A percentile compares a stretch with the other conserved stretches of the same genome.
Conservation (phyloP, 2,329 filamentous ascomycete genomes). For the Colletotrichum lini region DNA sequence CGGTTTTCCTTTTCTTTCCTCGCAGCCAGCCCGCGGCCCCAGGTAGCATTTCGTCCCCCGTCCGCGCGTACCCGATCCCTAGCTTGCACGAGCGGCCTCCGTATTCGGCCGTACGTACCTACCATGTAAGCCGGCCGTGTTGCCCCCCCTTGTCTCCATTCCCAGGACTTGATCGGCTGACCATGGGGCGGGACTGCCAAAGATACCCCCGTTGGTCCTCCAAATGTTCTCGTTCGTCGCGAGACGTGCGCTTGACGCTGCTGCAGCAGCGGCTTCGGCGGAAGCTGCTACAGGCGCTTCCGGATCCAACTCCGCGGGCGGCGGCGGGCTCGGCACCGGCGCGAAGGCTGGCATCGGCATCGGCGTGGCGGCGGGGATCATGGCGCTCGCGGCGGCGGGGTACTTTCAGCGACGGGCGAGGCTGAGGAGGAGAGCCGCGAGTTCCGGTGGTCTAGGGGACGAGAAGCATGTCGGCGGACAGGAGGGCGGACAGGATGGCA, state of each 20-base stretch:
- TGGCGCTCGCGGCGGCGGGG: slow-evolving; percentile 16
- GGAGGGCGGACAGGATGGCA: background rate
- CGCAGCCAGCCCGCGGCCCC: too few species aligned
- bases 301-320: background rate
- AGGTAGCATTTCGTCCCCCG: too few species aligned
- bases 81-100: slow-evolving; percentile 12
- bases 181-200: background rate
- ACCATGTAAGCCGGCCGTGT: background rate
- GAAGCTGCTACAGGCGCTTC: background rate
- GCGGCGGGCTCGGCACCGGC: slow-evolving; percentile 24
- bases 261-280: background rate
- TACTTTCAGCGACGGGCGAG: slow-evolving; percentile 20
- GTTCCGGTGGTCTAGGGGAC: background rate
- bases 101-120: background rate
- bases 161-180: background rate
- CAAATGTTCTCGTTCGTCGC: background rate
- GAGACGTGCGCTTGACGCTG: background rate
- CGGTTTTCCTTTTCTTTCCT: background rate
- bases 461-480: background rate
- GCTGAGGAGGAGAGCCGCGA: background rate
- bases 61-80: background rate
- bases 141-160: too few species aligned
- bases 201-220: background rate
- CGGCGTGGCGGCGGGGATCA: slow-evolving; percentile 24
- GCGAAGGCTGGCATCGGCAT: slow-evolving; percentile 35